Evolutionary conservation across 2,329 filamentous ascomycete genomes (phyloP).

Genomic region (Parafenestella ontariensis): DNA sequence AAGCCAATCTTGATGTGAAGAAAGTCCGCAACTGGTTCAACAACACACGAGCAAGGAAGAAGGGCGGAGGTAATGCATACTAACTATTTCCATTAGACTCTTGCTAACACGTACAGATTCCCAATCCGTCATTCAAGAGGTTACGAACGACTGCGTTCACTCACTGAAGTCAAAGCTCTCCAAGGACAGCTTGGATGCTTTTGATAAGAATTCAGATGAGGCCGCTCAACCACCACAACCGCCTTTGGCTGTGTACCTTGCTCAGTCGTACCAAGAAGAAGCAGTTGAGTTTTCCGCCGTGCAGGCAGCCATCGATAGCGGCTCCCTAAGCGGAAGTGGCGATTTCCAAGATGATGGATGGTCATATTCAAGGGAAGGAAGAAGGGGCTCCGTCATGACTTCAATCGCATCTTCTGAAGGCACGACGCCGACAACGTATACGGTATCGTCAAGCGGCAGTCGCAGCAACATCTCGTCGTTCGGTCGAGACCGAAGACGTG

Average conservation of each 20-base stretch:
- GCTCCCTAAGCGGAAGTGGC: conserved; percentile 26
- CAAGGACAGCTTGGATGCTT: conserved; percentile 38
- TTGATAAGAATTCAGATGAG: conserved; percentile 31
- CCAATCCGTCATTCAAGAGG: conserved; percentile 1
- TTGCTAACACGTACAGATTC: conserved; percentile 19
- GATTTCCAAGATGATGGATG: conserved; percentile 32
- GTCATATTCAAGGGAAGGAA: conserved; percentile 29
- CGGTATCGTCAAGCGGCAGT: conserved; percentile 39
- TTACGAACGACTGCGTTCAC: conserved; percentile 7
- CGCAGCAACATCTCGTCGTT: conserved; percentile 46
- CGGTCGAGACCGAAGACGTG: conserved; percentile 41
- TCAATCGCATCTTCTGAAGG: conserved; percentile 43
- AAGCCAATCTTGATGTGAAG: conserved; percentile 46
- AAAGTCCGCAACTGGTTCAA: conserved; percentile 48
- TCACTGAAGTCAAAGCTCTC: conserved; percentile 35
- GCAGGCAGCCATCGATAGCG: conserved; percentile 39
- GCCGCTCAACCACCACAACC: conserved; percentile 35
- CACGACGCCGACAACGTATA: conserved; percentile 42
- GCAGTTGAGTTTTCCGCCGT: conserved; percentile 35
- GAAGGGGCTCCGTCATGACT: conserved; percentile 38
- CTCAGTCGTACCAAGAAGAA: conserved; percentile 45
- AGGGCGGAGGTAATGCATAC: conserved; percentile 28
- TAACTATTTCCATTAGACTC: neutral
- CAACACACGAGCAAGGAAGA: conserved; percentile 44
- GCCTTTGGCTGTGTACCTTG: conserved; percentile 42